phyloP scores from a whole-genome alignment of 2,329 filamentous ascomycete species.

The Cryphonectria nitschkei region DNA sequence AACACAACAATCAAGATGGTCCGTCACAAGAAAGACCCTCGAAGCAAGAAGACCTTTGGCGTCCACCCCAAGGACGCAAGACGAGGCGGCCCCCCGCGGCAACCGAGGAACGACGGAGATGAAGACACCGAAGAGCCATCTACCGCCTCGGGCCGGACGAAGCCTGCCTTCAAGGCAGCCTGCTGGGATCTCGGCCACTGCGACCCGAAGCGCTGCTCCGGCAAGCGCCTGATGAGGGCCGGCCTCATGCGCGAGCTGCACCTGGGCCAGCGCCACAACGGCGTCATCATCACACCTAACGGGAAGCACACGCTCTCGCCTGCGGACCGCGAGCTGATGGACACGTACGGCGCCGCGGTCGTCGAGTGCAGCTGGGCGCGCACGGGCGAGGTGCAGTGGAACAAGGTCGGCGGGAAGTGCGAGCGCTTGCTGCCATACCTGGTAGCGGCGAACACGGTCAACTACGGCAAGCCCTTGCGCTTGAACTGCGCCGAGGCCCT shows the following conservation, averaged over 20 bases:
- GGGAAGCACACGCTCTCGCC: conserved; percentile 84
- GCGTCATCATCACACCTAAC: conserved; percentile 94
- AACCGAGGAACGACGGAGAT: conserved; percentile 42
- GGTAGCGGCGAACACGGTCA: conserved; percentile 94
- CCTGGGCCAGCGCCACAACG: conserved; percentile 87
- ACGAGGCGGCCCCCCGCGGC: conserved; percentile 37
- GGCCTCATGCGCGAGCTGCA: conserved; percentile 93
- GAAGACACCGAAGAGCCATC: conserved; percentile 20
- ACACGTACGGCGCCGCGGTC: conserved; percentile 89
- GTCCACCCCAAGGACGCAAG: conserved; percentile 41
- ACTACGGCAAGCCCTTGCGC: conserved; percentile 94
- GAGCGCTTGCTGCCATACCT: conserved; percentile 91
- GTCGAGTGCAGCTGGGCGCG: conserved; percentile 98
- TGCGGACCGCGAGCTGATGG: conserved; percentile 79
- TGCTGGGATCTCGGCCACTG: conserved; percentile 99
- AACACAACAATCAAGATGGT: conserved; percentile 58
- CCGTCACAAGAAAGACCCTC: conserved; percentile 89
- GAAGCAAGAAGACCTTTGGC: conserved; percentile 37
- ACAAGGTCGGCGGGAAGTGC: conserved; percentile 88
- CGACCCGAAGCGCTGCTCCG: conserved; percentile 94
- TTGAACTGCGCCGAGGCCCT: conserved; percentile 96
- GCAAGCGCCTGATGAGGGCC: conserved; percentile 89
- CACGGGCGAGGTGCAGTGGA: conserved; percentile 88
- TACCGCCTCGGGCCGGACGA: conserved; percentile 36
- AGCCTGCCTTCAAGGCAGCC: conserved; percentile 79